phyloP scores from a whole-genome alignment of 345 rosid species.

The Populus euphratica region DNA sequence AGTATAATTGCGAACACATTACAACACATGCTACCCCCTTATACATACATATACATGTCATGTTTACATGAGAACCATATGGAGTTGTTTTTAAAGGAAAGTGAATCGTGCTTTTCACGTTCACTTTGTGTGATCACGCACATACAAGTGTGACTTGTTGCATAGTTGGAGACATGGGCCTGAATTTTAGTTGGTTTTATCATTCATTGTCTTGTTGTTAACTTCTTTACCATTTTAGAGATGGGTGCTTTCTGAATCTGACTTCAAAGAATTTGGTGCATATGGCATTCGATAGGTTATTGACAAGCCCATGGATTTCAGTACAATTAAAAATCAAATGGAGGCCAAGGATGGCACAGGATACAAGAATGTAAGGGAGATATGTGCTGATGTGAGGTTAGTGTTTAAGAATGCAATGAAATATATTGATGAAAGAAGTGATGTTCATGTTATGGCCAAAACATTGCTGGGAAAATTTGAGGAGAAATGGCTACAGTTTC shows the following conservation, averaged over 20 bases:
- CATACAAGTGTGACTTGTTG: not conserved
- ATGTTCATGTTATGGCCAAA: constrained; percentile 83
- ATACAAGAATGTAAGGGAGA: constrained; percentile 76
- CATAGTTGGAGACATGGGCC: not conserved
- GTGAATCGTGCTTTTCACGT: not conserved
- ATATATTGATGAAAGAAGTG: constrained; percentile 68
- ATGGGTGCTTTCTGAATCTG: not conserved
- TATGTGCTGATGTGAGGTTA: constrained; percentile 74
- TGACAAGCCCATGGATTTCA: constrained; percentile 96
- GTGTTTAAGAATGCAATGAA: constrained; percentile 93
- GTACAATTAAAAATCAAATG: constrained; percentile 86
- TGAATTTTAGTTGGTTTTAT: not conserved
- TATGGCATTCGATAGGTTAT: constrained; percentile 46
- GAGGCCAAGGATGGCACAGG: constrained; percentile 84
- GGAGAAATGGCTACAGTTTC: constrained; percentile 81
- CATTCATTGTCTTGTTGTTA: not conserved
- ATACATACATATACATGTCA: not conserved
- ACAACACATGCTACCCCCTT: not conserved
- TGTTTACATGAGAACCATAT: not conserved
- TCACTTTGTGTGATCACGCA: not conserved
- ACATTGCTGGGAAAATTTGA: constrained; percentile 79
- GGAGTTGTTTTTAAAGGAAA: not conserved
- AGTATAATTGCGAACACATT: not conserved
- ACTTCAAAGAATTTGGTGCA: not conserved
- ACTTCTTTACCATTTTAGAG: not conserved